phyloP scores from a whole-genome alignment of 148 eudicot genomes.

The Arbutus unedo region DNA sequence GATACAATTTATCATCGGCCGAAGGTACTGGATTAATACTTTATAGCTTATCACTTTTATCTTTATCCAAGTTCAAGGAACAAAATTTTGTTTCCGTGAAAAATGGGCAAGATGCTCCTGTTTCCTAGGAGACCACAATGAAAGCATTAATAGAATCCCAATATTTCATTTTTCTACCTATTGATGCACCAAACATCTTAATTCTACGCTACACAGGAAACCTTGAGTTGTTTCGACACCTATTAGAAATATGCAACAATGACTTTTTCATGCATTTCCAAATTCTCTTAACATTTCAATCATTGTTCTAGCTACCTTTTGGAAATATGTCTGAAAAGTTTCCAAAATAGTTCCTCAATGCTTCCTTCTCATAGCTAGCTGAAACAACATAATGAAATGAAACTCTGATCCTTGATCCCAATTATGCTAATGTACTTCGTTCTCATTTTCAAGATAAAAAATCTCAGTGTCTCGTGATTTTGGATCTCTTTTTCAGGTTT shows the following conservation, averaged over 20 bases:
- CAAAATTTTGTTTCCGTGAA: neutral
- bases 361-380: neutral
- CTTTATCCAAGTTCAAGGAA: neutral
- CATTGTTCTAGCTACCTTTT: neutral
- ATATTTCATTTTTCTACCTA: neutral
- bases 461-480: conserved; percentile 11
- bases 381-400: neutral
- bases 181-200: neutral
- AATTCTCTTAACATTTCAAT: neutral
- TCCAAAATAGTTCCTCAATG: neutral
- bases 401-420: conserved; percentile 7
- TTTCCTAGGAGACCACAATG: neutral
- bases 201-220: neutral
- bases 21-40: conserved; percentile 48
- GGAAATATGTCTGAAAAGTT: neutral
- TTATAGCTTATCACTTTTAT: neutral
- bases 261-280: neutral
- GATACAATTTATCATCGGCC: conserved; percentile 82
- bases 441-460: neutral
- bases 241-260: neutral
- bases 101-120: neutral
- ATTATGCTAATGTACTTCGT: neutral
- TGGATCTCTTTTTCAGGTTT: conserved; percentile 53
- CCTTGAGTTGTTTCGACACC: neutral
- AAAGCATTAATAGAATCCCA: neutral